phyloP scores from a whole-genome alignment of 2,329 filamentous ascomycete genomes.

The Hawksworthiomyces lignivorus region DNA sequence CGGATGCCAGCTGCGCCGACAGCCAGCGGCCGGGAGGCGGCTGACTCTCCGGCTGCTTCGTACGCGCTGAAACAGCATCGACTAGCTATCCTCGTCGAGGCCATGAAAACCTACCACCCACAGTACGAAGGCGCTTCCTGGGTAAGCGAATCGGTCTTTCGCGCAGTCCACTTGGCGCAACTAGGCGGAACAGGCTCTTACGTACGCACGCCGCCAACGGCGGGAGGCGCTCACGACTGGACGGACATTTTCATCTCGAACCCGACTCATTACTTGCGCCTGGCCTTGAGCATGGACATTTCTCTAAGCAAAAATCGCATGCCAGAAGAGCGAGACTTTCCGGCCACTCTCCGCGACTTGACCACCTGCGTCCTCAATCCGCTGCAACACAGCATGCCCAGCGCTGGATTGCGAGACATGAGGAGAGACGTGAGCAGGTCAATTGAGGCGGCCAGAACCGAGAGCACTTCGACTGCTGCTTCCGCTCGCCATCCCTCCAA shows the following conservation, averaged over 20 bases:
- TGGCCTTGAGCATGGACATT: slow-evolving; percentile 15
- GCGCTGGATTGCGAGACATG: too few species aligned
- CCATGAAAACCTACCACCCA: slow-evolving; percentile 17
- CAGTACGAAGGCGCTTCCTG: slow-evolving; percentile 16
- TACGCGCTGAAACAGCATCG: slow-evolving; percentile 34
- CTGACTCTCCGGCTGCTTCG: slow-evolving; percentile 16
- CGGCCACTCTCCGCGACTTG: slow-evolving; percentile 11
- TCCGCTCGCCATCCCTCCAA: too few species aligned
- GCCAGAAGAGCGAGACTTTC: slow-evolving; percentile 17
- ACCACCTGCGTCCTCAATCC: slow-evolving; percentile 5
- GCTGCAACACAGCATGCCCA: too few species aligned
- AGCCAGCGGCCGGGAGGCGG: not conserved
- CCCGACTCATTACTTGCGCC: slow-evolving; percentile 15
- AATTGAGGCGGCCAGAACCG: not conserved
- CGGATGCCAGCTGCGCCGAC: too few species aligned
- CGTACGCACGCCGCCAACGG: not conserved
- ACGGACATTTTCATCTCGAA: slow-evolving; percentile 13
- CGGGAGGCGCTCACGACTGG: slow-evolving; percentile 9
- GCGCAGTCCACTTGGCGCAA: slow-evolving; percentile 14
- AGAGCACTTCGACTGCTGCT: too few species aligned
- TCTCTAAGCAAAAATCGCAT: slow-evolving; percentile 16
- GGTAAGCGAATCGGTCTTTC: slow-evolving; percentile 15
- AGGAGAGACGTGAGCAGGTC: slow-evolving; percentile 2
- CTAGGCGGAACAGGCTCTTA: slow-evolving; percentile 7
- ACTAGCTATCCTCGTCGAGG: slow-evolving; percentile 15